Conservation (phyloP, 1,284 basidiomycete species). For the Tilletia setariae region DNA sequence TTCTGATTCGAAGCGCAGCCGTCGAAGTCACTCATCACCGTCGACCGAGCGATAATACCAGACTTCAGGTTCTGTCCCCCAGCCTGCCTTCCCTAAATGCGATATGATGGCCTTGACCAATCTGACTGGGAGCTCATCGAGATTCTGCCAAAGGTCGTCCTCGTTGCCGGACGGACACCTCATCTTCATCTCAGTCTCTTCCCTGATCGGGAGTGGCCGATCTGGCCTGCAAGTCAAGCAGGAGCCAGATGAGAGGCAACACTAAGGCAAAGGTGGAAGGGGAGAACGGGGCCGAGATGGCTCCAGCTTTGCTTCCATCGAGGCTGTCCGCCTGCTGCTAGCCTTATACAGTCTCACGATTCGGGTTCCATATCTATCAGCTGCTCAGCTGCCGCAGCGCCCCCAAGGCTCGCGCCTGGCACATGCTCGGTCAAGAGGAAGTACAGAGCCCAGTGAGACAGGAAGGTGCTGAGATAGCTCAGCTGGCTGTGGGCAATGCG, state of each 20-base stretch:
- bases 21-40: neutral
- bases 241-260: constrained; percentile 39
- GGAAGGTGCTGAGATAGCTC: constrained; percentile 25
- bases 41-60: constrained; percentile 31
- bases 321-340: constrained; percentile 15
- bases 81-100: constrained; percentile 23
- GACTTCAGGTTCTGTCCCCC: constrained; percentile 33
- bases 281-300: constrained; percentile 23
- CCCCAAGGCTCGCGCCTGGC: constrained; percentile 19
- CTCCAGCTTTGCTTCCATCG: constrained; percentile 23
- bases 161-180: neutral
- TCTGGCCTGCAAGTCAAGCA: constrained; percentile 27
- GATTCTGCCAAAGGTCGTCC: neutral
- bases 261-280: constrained; percentile 29
- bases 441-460: constrained; percentile 31
- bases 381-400: constrained; percentile 23
- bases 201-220: neutral
- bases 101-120: constrained; percentile 24
- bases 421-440: constrained; percentile 33
- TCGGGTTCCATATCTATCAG: constrained; percentile 34
- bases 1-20: neutral
- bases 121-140: neutral
- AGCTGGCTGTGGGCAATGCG: neutral
- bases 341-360: constrained; percentile 23
- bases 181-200: neutral